Base-by-base conservation (phyloP, 306 rosid species). In the Psophocarpus tetragonolobus region DNA sequence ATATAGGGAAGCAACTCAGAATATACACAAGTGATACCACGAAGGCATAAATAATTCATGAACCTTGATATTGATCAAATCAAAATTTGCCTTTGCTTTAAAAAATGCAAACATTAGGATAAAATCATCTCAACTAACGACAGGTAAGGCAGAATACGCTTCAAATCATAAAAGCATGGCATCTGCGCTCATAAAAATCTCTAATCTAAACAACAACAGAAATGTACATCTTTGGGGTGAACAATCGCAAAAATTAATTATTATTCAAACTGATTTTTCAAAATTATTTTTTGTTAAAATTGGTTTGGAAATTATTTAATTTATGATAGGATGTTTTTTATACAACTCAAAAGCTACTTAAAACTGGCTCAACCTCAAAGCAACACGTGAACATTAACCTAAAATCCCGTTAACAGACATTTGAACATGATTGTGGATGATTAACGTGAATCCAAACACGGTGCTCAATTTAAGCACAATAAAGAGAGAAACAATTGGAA, bases 1-100 rank as follows among this genome's bases (percentile, higher is more conserved):
- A 83, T 48, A 71, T 63, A 42, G 0, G 17, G 41, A 74, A 64
- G 30, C 23, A 73, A 41, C 35, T 67, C 44, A 66, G 23, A 60
- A 6, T 27, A 54, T 8, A 47, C 8, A 63, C 8, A 27, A 8
- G 45, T 32, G 45, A 62, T 7, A 61, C 20, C 68, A 68, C 8
- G 30, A 58, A 67, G 45, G 26, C 15, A 6, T 29, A 32, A 30
- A 21, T 29, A 23, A 41, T 63, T 26, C 14, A 23, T 11, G 47
- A 50, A 39, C 3, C 56, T 61, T 3, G 3, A 41, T 12, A 68
- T 42, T 38, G 38, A 54, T 54, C 33, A 51, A 50, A 4, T 50
- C 69, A 61, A 15, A 2, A 68, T 42, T 39, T 62, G 30, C 58
- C 11, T 23, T 23, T n/a, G n/a, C n/a, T n/a, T n/a, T n/a, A n/a